These are phyloP conservation scores for Dactylellina parvicollis DNA, from an alignment of 2,329 filamentous ascomycete genomes.

Conservation along the genomic window DNA sequence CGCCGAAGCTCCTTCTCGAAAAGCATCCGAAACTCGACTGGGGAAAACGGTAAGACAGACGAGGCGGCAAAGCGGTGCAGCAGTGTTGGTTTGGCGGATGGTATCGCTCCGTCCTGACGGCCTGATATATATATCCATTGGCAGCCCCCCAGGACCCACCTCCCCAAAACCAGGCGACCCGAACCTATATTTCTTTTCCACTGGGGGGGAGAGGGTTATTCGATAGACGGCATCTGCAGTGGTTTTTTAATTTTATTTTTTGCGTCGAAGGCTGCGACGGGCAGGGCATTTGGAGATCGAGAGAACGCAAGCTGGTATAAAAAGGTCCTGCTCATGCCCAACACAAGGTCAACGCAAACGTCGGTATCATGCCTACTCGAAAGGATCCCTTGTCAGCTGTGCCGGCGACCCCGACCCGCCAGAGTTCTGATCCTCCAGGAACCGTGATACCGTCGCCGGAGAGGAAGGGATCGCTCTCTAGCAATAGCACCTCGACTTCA, in stretches of 20 bases:
- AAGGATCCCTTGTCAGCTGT: slow-evolving; percentile 54
- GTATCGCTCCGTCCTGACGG: slow-evolving; percentile 34
- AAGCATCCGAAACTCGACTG: slow-evolving; percentile 26
- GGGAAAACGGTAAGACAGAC: slow-evolving; percentile 15
- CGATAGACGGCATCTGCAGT: slow-evolving; percentile 14
- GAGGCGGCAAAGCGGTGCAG: not conserved
- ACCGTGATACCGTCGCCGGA: slow-evolving; percentile 52
- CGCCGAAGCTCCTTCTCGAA: slow-evolving; percentile 24
- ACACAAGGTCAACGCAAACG: slow-evolving; percentile 52
- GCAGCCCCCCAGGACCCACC: slow-evolving; percentile 40
- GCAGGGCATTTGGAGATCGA: slow-evolving; percentile 6
- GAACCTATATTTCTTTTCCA: slow-evolving; percentile 10
- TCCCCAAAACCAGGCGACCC: slow-evolving; percentile 38
- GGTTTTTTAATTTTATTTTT: slow-evolving; percentile 3
- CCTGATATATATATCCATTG: slow-evolving; percentile 48
- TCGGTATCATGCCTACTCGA: slow-evolving; percentile 54
- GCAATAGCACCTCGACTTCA: slow-evolving; percentile 46
- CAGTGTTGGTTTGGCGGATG: slow-evolving; percentile 34
- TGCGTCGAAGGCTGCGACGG: slow-evolving; percentile 8
- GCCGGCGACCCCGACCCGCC: slow-evolving; percentile 51
- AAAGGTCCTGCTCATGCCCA: slow-evolving; percentile 50
- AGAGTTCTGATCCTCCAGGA: slow-evolving; percentile 51
- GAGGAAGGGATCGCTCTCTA: slow-evolving; percentile 47
- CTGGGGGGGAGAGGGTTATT: slow-evolving; percentile 1
- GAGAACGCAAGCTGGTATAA: slow-evolving; percentile 21